phyloP scores from a whole-genome alignment of 768 basidiomycete genomes.

The Boletellus ananas region DNA sequence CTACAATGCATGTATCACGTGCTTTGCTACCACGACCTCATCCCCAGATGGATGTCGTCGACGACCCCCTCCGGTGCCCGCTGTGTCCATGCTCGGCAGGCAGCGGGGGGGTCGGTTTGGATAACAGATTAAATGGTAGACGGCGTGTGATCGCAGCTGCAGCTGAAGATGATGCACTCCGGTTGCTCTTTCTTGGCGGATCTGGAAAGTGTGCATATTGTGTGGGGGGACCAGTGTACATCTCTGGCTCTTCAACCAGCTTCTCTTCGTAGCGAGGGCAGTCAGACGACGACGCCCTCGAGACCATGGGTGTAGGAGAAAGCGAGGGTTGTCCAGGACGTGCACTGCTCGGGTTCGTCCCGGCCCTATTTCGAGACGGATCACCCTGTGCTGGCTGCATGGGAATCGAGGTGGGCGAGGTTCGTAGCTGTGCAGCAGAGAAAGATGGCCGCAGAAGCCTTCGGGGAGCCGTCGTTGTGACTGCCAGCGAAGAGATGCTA shows the following conservation, averaged over 20 bases:
- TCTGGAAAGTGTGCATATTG: slow-evolving; percentile 73
- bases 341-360: slow-evolving; percentile 56
- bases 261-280: slow-evolving; percentile 36
- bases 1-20: slow-evolving; percentile 8
- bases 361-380: slow-evolving; percentile 52
- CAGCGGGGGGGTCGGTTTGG: slow-evolving; percentile 44
- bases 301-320: slow-evolving; percentile 39
- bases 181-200: slow-evolving; percentile 50
- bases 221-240: slow-evolving; percentile 60
- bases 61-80: slow-evolving; percentile 43
- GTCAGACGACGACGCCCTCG: slow-evolving; percentile 57
- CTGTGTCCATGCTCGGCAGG: slow-evolving; percentile 24
- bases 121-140: slow-evolving; percentile 65
- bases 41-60: slow-evolving; percentile 35
- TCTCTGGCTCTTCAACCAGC: slow-evolving; percentile 44
- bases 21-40: slow-evolving; percentile 19
- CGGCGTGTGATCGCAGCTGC: slow-evolving; percentile 52
- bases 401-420: slow-evolving; percentile 37
- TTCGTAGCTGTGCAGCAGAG: slow-evolving; percentile 74
- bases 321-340: slow-evolving; percentile 43
- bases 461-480: slow-evolving; percentile 54
- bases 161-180: slow-evolving; percentile 38
- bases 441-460: slow-evolving; percentile 63
- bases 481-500: slow-evolving; percentile 42
- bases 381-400: slow-evolving; percentile 41